A percentile compares a stretch with the other conserved stretches of the same genome.
These are phyloP conservation scores for Daldinia concentrica DNA, from an alignment of 495 filamentous ascomycete species.

Conservation along the genomic window DNA sequence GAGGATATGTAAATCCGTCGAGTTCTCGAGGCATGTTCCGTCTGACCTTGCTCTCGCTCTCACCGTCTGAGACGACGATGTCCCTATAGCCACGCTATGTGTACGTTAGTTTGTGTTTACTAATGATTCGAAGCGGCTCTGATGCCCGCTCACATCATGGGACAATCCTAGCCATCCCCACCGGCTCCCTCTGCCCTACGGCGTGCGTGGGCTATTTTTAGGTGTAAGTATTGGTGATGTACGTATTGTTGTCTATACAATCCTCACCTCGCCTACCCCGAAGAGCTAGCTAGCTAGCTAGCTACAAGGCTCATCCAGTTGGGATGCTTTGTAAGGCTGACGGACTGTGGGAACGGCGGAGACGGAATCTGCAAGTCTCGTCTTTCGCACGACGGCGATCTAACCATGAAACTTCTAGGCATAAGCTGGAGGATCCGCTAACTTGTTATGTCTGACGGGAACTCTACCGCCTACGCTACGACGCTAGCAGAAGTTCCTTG, in stretches of 20 bases:
- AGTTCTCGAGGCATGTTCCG: background rate
- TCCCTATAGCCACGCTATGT: background rate
- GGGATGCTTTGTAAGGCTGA: background rate
- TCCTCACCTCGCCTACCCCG: background rate
- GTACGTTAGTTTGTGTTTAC: background rate
- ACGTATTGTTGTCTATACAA: background rate
- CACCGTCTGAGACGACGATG: background rate
- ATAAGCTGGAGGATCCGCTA: conserved; percentile 31
- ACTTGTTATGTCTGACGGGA: background rate
- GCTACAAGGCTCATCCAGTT: background rate
- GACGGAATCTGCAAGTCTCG: background rate
- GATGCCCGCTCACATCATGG: background rate
- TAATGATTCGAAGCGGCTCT: background rate
- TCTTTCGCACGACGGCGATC: background rate
- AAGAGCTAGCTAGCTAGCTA: background rate
- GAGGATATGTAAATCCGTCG: background rate
- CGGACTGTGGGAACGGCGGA: background rate
- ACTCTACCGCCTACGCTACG: background rate
- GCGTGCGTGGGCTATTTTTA: conserved; percentile 6
- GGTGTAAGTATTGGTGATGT: background rate
- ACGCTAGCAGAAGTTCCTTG: conserved; percentile 15
- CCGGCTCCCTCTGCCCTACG: conserved; percentile 8
- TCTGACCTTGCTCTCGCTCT: background rate
- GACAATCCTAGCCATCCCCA: background rate
- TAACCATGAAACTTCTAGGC: conserved; percentile 7